Evolutionary conservation across 1,284 basidiomycete genomes (phyloP).

Genomic region (Spongiforma sp.): DNA sequence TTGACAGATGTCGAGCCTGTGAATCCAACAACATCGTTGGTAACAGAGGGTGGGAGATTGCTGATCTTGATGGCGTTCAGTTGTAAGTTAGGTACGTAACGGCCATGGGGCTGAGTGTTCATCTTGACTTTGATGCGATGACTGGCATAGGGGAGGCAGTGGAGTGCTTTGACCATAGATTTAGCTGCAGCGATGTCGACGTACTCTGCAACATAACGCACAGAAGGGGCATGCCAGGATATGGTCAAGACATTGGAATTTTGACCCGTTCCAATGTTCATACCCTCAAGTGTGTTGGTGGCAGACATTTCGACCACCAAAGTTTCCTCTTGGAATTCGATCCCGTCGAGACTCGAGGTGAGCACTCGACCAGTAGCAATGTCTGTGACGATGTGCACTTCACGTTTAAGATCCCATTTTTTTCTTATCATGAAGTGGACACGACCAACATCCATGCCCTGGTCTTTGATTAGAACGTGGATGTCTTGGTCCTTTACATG

Average conservation of each 20-base stretch:
- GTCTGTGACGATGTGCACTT: slow-evolving; percentile 46
- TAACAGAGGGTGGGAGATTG: slow-evolving; percentile 29
- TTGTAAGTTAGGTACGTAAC: slow-evolving; percentile 23
- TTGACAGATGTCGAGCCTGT: slow-evolving; percentile 28
- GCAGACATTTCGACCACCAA: slow-evolving; percentile 45
- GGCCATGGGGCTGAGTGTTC: slow-evolving; percentile 41
- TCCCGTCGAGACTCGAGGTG: slow-evolving; percentile 45
- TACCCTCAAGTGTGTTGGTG: slow-evolving; percentile 42
- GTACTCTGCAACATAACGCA: slow-evolving; percentile 45
- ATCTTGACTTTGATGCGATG: slow-evolving; percentile 48
- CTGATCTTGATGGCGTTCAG: slow-evolving; percentile 39
- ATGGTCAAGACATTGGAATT: slow-evolving; percentile 45
- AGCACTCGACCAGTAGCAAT: slow-evolving; percentile 43
- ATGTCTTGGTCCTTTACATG: slow-evolving; percentile 45
- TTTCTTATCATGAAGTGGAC: slow-evolving; percentile 41
- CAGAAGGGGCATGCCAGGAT: slow-evolving; percentile 49
- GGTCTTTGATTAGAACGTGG: slow-evolving; percentile 42
- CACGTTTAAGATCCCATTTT: slow-evolving; percentile 20
- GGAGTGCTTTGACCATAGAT: slow-evolving; percentile 36
- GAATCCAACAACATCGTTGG: slow-evolving; percentile 29
- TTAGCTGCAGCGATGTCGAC: slow-evolving; percentile 20
- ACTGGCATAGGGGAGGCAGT: slow-evolving; percentile 41
- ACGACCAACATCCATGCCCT: slow-evolving; percentile 39
- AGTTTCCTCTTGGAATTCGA: slow-evolving; percentile 46
- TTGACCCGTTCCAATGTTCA: slow-evolving; percentile 40